Conservation (phyloP, 1,139 yeast genomes). For the Wickerhamomyces sp. region DNA sequence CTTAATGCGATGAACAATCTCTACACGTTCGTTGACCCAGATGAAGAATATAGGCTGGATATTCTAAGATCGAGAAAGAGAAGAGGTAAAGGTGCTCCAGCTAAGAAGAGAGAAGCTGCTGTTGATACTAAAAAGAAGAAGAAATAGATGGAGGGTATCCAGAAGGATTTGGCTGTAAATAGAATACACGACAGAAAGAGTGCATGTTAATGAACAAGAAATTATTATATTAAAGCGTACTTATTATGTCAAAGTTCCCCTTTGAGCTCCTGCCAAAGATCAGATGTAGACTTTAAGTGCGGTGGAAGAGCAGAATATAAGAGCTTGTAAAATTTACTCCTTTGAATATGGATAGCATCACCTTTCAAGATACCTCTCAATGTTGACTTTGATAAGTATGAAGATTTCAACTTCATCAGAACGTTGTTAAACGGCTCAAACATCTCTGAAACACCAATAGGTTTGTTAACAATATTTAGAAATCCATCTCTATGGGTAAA, state of each 20-base stretch:
- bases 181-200: constrained; percentile 1
- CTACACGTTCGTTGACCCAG: constrained; percentile 61
- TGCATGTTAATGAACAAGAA: background rate
- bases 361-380: constrained; percentile 38
- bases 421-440: constrained; percentile 43
- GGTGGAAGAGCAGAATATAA: constrained; percentile 47
- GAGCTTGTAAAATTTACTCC: constrained; percentile 40
- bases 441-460: constrained; percentile 38
- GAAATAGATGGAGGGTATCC: constrained; percentile 26
- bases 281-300: constrained; percentile 27
- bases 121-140: constrained; percentile 33
- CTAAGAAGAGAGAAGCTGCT: constrained; percentile 54
- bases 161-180: constrained; percentile 11
- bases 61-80: constrained; percentile 66
- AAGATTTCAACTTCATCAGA: constrained; percentile 33
- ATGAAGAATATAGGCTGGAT: constrained; percentile 63
- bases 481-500: constrained; percentile 30
- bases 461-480: constrained; percentile 35
- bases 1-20: constrained; percentile 52
- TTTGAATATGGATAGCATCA: constrained; percentile 38
- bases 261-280: constrained; percentile 23
- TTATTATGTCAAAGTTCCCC: no score
- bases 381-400: constrained; percentile 38
- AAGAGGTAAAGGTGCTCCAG: constrained; percentile 92
- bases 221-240: no score